Percentiles rank a stretch among this genome's conserved stretches.
phyloP scores from a whole-genome alignment of 345 rosid species.

The Dipteronia sinensis region DNA sequence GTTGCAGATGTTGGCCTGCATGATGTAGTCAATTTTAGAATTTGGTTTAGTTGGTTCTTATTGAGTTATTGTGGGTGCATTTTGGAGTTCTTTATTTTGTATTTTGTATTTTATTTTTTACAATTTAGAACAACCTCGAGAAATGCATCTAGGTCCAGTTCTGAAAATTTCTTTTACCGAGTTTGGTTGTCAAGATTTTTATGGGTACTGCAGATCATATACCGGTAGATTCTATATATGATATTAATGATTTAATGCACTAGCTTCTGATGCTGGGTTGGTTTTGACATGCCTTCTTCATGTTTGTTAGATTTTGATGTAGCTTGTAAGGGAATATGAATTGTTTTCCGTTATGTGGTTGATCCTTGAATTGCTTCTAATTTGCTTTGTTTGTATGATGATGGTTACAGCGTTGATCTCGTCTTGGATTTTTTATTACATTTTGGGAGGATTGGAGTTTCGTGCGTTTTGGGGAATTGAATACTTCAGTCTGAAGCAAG shows the following conservation, averaged over 20 bases:
- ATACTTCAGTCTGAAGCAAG: slow-evolving; percentile 21
- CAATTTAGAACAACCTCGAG: background rate
- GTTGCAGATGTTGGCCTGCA: background rate
- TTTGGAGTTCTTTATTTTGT: background rate
- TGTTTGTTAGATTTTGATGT: background rate
- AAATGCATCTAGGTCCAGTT: background rate
- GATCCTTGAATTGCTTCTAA: background rate
- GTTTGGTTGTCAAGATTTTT: background rate
- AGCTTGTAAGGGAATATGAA: background rate
- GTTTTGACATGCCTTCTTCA: background rate
- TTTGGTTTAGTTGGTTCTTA: background rate
- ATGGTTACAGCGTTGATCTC: slow-evolving; percentile 31
- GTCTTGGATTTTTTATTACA: slow-evolving; percentile 24
- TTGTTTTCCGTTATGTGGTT: background rate
- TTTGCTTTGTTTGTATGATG: slow-evolving; percentile 14
- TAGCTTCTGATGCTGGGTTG: background rate
- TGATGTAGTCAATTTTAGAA: background rate
- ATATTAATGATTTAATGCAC: background rate
- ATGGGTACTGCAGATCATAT: background rate
- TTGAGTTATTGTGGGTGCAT: background rate
- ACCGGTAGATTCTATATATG: background rate
- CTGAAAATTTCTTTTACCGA: background rate
- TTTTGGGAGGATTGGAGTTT: slow-evolving; percentile 28
- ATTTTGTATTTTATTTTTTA: too few species aligned
- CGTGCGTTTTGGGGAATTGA: slow-evolving; percentile 13